phyloP scores from a whole-genome alignment of 2,329 filamentous ascomycete species.

The Scopulariopsis brevicaulis region DNA sequence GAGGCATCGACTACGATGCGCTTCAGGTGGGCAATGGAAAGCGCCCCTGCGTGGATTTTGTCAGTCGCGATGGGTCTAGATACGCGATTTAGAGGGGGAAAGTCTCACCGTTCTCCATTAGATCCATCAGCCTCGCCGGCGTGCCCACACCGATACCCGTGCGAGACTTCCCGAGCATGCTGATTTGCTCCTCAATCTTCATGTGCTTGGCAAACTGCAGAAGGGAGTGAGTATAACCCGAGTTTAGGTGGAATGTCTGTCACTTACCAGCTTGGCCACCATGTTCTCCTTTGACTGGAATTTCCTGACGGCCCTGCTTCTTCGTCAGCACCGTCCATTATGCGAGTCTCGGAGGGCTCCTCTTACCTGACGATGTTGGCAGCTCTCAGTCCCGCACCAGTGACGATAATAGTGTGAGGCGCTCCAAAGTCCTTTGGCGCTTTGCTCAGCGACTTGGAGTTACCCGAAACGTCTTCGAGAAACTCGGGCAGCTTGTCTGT shows the following conservation, averaged over 20 bases:
- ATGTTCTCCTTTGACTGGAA: slow-evolving; percentile 69
- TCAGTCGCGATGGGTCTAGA: neutral
- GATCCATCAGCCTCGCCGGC: slow-evolving; percentile 67
- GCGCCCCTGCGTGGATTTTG: slow-evolving; percentile 33
- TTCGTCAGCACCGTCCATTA: neutral
- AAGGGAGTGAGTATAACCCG: neutral
- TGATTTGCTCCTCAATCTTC: slow-evolving; percentile 78
- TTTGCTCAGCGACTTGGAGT: slow-evolving; percentile 46
- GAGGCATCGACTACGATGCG: slow-evolving; percentile 83
- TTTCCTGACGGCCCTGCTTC: slow-evolving; percentile 54
- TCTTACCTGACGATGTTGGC: slow-evolving; percentile 67
- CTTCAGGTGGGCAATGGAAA: slow-evolving; percentile 61
- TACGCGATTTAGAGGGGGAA: neutral
- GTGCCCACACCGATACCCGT: slow-evolving; percentile 88
- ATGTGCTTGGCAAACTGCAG: slow-evolving; percentile 86
- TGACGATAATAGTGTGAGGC: slow-evolving; percentile 83
- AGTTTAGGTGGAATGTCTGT: neutral
- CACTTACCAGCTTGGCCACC: slow-evolving; percentile 65
- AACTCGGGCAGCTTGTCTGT: slow-evolving; percentile 44
- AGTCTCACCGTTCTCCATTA: slow-evolving; percentile 65
- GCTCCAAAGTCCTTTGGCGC: slow-evolving; percentile 58
- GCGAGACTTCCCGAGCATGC: slow-evolving; percentile 56
- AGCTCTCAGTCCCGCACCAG: slow-evolving; percentile 72
- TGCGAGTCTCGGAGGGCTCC: neutral
- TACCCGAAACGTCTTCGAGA: slow-evolving; percentile 51